Percentiles rank a stretch among this genome's conserved stretches.
phyloP scores from a whole-genome alignment of 305 asterid genomes.

The Fraxinus paxiana region DNA sequence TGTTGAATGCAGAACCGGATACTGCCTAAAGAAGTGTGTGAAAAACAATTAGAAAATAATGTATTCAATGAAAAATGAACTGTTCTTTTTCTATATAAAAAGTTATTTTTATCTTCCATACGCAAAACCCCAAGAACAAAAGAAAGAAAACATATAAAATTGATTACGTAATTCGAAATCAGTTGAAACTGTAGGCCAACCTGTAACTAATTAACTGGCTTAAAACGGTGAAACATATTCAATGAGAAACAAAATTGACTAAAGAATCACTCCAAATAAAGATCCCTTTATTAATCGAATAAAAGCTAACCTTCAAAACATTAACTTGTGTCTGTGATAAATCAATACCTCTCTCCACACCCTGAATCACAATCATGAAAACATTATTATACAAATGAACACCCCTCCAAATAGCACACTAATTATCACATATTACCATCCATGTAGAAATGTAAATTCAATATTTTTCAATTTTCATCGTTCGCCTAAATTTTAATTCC shows the following conservation, averaged over 20 bases:
- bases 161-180: neutral
- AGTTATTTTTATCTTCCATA: neutral
- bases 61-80: neutral
- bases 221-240: neutral
- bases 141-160: neutral
- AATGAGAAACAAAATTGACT: neutral
- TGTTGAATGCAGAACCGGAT: slow-evolving; percentile 64
- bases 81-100: neutral
- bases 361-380: slow-evolving; percentile 33
- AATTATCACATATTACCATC: neutral
- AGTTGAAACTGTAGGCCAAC: neutral
- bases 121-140: neutral
- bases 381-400: neutral
- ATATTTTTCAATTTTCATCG: neutral
- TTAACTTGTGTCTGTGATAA: slow-evolving; percentile 26
- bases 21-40: slow-evolving; percentile 42
- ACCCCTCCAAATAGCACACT: neutral
- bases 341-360: slow-evolving; percentile 32
- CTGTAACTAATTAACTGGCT: neutral
- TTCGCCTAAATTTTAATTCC: neutral
- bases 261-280: neutral
- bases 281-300: neutral
- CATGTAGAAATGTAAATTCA: neutral
- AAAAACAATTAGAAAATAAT: slow-evolving; percentile 14
- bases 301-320: slow-evolving; percentile 43